Conservation (phyloP, 1,139 yeast species). For the Debaryomyces fabryi region DNA sequence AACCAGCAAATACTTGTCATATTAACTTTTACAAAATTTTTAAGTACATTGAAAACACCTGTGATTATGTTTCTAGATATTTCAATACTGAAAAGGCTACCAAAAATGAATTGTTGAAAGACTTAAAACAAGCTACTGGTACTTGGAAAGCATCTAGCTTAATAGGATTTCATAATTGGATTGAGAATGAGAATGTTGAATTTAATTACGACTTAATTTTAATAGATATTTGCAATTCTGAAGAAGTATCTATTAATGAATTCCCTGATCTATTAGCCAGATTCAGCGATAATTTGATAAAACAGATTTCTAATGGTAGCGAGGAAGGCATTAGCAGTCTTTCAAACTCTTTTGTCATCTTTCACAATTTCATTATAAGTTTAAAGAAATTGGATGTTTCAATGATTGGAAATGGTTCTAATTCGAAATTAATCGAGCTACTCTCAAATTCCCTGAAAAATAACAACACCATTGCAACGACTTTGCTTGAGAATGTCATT, state of each 20-base stretch:
- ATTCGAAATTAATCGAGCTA: constrained; percentile 4
- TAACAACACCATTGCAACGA: background rate
- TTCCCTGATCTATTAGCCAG: constrained; percentile 13
- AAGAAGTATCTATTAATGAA: constrained; percentile 9
- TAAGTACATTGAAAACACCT: constrained; percentile 40
- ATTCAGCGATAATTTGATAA: constrained; percentile 12
- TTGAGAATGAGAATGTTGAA: constrained; percentile 20
- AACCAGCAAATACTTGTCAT: constrained; percentile 8
- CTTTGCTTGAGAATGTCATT: constrained; percentile 5
- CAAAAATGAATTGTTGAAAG: constrained; percentile 24
- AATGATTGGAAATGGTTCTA: constrained; percentile 7
- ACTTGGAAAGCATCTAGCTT: constrained; percentile 34
- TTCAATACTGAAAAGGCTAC: constrained; percentile 20
- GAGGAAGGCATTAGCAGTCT: constrained; percentile 9
- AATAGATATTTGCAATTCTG: constrained; percentile 9
- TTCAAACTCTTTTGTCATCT: constrained; percentile 16
- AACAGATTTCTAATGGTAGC: background rate
- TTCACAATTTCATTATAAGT: constrained; percentile 27
- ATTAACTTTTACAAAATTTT: constrained; percentile 33
- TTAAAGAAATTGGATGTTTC: constrained; percentile 23
- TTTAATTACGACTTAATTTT: constrained; percentile 16
- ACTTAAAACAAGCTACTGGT: constrained; percentile 21
- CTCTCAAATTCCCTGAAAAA: background rate
- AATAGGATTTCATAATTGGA: constrained; percentile 37
- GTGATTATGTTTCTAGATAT: constrained; percentile 27